These are phyloP conservation scores for Jatropha multifida DNA, from an alignment of 441 rosid species.

Conservation along the genomic window DNA sequence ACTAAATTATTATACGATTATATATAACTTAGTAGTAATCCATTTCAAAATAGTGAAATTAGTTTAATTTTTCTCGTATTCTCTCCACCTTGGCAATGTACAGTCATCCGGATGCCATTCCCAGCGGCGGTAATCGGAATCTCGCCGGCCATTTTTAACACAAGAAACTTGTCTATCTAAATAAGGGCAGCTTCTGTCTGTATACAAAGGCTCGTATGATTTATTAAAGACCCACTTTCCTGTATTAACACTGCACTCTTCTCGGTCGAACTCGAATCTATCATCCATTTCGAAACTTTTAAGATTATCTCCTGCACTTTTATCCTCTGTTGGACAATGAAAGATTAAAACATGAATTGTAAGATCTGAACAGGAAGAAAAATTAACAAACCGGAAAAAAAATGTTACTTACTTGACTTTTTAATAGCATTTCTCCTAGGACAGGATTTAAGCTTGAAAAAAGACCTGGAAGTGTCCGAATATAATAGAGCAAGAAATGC, in stretches of 20 bases:
- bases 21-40: too few relatives aligned
- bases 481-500: conserved; percentile 57
- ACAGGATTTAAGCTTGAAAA: conserved; percentile 51
- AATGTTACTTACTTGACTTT: conserved; percentile 44
- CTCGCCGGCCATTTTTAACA: conserved; percentile 59
- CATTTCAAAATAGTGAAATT: neutral
- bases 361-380: neutral
- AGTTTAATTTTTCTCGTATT: neutral
- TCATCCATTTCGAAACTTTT: conserved; percentile 48
- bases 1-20: too few relatives aligned
- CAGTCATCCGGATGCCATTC: conserved; percentile 96
- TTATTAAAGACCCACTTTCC: conserved; percentile 85
- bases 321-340: conserved; percentile 33
- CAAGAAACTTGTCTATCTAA: conserved; percentile 77
- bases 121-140: conserved; percentile 75
- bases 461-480: conserved; percentile 48
- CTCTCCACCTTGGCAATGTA: conserved; percentile 59
- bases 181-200: conserved; percentile 76
- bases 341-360: neutral
- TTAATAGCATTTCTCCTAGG: conserved; percentile 36
- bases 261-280: conserved; percentile 74
- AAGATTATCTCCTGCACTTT: conserved; percentile 27
- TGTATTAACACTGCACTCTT: conserved; percentile 63
- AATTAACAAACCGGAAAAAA: neutral
- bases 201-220: conserved; percentile 59